phyloP scores from a whole-genome alignment of 352 stramenopile species.

The Phytophthora multivora region DNA sequence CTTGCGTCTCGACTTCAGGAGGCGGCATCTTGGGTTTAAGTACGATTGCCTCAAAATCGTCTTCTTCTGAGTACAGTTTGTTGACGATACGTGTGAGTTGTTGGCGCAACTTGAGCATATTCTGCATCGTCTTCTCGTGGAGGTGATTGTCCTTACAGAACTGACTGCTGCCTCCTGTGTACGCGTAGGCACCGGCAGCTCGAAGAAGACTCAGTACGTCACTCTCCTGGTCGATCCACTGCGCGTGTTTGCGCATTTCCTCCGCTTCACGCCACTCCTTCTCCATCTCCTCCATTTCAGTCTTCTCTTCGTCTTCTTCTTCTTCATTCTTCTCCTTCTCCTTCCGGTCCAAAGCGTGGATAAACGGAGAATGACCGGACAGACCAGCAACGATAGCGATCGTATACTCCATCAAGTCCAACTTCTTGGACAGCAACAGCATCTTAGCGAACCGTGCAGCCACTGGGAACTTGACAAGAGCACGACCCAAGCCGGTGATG shows the following conservation, averaged over 20 bases:
- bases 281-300: slow-evolving; percentile 69
- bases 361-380: slow-evolving; percentile 78
- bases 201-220: slow-evolving; percentile 82
- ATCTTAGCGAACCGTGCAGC: slow-evolving; percentile 91
- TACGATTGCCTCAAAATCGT: slow-evolving; percentile 42
- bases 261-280: slow-evolving; percentile 78
- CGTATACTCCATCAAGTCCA: slow-evolving; percentile 76
- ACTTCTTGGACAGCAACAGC: slow-evolving; percentile 80
- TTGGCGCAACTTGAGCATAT: slow-evolving; percentile 86
- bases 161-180: slow-evolving; percentile 54
- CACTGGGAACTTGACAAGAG: slow-evolving; percentile 89
- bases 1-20: slow-evolving; percentile 61
- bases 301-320: slow-evolving; percentile 38
- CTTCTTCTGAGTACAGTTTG: slow-evolving; percentile 54
- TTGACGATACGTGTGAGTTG: slow-evolving; percentile 88
- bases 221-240: slow-evolving; percentile 84
- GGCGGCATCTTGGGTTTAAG: slow-evolving; percentile 74
- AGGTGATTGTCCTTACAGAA: slow-evolving; percentile 83
- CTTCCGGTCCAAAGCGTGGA: slow-evolving; percentile 56
- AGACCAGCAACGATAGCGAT: slow-evolving; percentile 82
- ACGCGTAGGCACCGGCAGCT: slow-evolving; percentile 80
- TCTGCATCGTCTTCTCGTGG: slow-evolving; percentile 89
- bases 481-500: slow-evolving; percentile 82
- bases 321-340: slow-evolving; percentile 45
- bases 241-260: slow-evolving; percentile 66